Conservation (phyloP, 495 filamentous ascomycete species). For the Penicillium verhagenii region DNA sequence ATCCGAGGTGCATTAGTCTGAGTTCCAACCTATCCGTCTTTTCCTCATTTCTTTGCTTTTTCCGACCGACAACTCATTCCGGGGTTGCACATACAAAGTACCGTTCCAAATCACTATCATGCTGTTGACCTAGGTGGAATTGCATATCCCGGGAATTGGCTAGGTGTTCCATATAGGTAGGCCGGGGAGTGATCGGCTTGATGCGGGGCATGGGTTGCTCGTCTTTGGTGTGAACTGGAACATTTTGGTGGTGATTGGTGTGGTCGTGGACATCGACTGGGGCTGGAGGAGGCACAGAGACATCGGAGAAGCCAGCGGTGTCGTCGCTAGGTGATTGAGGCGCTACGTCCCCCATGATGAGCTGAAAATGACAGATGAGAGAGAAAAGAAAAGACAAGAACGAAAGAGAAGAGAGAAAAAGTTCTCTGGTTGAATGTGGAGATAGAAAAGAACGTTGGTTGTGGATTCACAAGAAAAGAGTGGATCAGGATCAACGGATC, state of each 20-base stretch:
- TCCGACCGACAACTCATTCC: not conserved
- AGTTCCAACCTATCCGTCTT: not conserved
- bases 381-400: not conserved
- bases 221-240: not conserved
- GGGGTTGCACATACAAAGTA: conserved; percentile 42
- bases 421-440: not conserved
- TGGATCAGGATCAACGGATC: not conserved
- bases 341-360: not conserved
- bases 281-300: not conserved
- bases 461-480: not conserved
- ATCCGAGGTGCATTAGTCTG: not conserved
- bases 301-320: not conserved
- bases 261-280: not conserved
- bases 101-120: conserved; percentile 38
- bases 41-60: not conserved
- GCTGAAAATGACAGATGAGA: not conserved
- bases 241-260: not conserved
- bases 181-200: conserved; percentile 27
- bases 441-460: not conserved
- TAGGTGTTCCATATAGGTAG: conserved; percentile 40
- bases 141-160: conserved; percentile 37
- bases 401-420: not conserved
- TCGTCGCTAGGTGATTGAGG: not conserved
- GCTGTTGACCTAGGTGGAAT: conserved; percentile 31
- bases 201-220: not conserved